phyloP scores from a whole-genome alignment of 805 yeast genomes.

The Sugiyamaella americana region DNA sequence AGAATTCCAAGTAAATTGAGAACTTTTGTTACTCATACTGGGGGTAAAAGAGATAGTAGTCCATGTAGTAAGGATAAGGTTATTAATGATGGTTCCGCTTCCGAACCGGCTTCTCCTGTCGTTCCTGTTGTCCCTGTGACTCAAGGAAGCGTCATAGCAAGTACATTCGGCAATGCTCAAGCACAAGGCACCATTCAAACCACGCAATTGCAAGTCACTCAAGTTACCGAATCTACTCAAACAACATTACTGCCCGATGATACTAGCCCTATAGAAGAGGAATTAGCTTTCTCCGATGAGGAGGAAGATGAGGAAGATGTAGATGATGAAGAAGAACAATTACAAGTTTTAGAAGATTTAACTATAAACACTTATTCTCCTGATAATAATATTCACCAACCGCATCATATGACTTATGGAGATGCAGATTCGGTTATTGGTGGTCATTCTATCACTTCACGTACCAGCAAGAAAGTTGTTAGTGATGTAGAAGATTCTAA shows the following conservation, averaged over 20 bases:
- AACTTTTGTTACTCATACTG: background rate
- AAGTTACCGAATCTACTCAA: background rate
- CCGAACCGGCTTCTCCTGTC: background rate
- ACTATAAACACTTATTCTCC: background rate
- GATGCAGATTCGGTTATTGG: conserved; percentile 22
- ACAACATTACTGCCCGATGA: no score
- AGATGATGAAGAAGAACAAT: background rate
- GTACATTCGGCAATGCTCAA: no score
- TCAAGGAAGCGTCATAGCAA: no score
- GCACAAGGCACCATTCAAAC: background rate
- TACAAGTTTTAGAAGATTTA: background rate
- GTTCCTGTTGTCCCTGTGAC: no score
- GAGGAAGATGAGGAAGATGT: background rate
- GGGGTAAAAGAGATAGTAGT: background rate
- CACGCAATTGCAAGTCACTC: background rate
- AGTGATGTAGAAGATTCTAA: background rate
- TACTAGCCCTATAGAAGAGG: background rate
- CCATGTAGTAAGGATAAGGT: no score
- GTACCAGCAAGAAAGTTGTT: background rate
- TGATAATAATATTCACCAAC: background rate
- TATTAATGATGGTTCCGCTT: background rate
- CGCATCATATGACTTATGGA: background rate
- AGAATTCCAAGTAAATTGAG: background rate
- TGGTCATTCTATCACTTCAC: conserved; percentile 9
- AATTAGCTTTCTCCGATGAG: background rate